Evolutionary conservation across 2,329 filamentous ascomycete species (phyloP), one percentile per base, ranked within the genome.

Genomic region (Harringtonia aguacate): DNA sequence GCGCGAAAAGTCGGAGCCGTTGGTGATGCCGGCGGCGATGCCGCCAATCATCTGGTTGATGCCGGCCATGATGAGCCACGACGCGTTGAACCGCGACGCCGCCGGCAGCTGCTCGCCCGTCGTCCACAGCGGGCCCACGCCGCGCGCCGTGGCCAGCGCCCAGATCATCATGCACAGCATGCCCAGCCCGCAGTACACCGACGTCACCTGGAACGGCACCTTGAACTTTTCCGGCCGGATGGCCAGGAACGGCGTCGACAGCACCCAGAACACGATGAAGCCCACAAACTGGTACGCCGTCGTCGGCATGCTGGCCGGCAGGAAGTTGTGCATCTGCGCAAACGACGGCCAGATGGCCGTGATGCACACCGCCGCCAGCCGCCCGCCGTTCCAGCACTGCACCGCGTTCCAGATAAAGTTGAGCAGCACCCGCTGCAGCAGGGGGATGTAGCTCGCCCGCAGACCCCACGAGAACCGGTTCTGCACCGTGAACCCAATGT

Each of bases 321-420:
- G 50, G 1, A 43, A 50, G 37, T 59, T 58, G 22, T 43, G 45
- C 13, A 59, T 44, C 1, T 37, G 45, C 12, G 54, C 45, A 44
- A 57, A 58, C 17, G 50, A 53, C 0, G 57, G 55, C 21, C 53
- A 55, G 24, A 59, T 51, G 15, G 57, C 52, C 0, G 53, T 53
- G 1, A 60, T 34, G 24, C 55, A 54, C 0, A 65, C 64, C 13
- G 67, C 60, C 8, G 66, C 48, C 18, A 56, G 59, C 6, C 67
- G 58, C 8, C 48, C 48, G n/a, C 60, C 60, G 39, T 60, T 62
- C 59, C 59, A 63, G 49, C 63, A 69, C 48, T 71, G 67, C 0
- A 69, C 57, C 5, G 67, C 65, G 31, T 62, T 67, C 69, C 69
- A 72, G 36, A 72, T 69, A 44, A 72, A 70, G 50, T 70, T 71